Percentiles rank a stretch among this genome's conserved stretches.
Conservation (phyloP, 1,284 basidiomycete genomes). For the Trametes pubescens region DNA sequence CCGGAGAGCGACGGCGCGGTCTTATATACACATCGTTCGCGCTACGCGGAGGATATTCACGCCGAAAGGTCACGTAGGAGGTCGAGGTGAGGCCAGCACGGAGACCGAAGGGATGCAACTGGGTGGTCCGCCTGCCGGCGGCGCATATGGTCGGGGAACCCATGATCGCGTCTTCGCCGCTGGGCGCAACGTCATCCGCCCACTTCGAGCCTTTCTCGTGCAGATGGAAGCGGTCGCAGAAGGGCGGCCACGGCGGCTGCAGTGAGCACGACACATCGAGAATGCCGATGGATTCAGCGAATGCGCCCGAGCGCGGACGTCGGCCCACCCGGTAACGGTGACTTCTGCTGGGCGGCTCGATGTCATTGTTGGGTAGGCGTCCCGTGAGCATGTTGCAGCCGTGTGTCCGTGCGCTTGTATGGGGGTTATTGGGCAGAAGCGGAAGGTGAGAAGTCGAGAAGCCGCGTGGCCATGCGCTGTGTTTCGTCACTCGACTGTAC, state of each 20-base stretch:
- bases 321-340: background rate
- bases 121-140: background rate
- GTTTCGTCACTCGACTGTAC: background rate
- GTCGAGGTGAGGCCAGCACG: background rate
- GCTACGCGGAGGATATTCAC: background rate
- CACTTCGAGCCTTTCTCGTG: background rate
- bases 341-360: background rate
- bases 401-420: background rate
- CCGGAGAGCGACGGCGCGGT: too few relatives aligned
- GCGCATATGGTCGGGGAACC: constrained; percentile 11
- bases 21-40: background rate
- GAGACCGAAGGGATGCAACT: background rate
- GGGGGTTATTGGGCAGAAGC: background rate
- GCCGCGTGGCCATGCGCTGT: constrained; percentile 12
- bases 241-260: constrained; percentile 1
- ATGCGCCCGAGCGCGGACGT: background rate
- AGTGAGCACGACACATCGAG: constrained; percentile 2
- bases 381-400: constrained; percentile 2
- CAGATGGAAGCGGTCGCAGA: background rate
- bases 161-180: constrained; percentile 15
- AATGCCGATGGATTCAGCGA: constrained; percentile 6
- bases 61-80: background rate
- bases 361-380: background rate
- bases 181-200: constrained; percentile 8
- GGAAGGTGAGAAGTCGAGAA: constrained; percentile 22